Base-by-base conservation (phyloP, 179 eudicot genomes). In the Carnegiea gigantea region DNA sequence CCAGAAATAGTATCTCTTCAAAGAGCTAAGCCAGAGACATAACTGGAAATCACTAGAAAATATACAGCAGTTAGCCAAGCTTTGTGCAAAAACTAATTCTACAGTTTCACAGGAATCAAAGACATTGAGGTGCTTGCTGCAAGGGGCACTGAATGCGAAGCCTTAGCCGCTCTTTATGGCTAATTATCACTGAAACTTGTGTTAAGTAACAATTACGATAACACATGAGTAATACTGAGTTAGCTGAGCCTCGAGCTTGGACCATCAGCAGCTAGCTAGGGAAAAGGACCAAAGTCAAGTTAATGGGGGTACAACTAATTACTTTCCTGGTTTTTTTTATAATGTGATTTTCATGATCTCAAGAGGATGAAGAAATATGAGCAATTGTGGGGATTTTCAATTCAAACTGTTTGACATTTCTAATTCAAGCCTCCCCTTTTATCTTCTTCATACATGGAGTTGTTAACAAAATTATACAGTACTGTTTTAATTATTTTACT, bases 121-220 rank as follows among this genome's bases (percentile, higher is more conserved):
- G 79, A 21, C 75, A 78, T 33, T 80, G 76, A 68, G 76, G 53
- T 83, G 85, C 24, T 81, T 68, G 75, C 83, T 81, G 51, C 12
- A 77, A 75, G 80, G 83, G 87, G 91, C 80, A 76, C 87, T 81
- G 82, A 80, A 84, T 89, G 90, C 87, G 78, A 86, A 86, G 84
- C 85, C 75, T 85, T 43, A 77, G 88, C 89, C 87, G 79, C 86
- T 72, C 62, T 88, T 88, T 83, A 76, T 75, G 89, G 89, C 28
- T 78, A 43, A 67, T 76, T 82, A 75, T 76, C 85, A 80, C 78
- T 82, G 86, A 77, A 80, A 81, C 57, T 75, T 71, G 73, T 77
- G 82, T 60, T 79, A 77, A 82, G 79, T 70, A 76, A 75, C 64
- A 8, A 82, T 86, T 79, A 83, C 73, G 79, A 60, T 79, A 49